Conservation (phyloP, 2,329 filamentous ascomycete genomes). For the Fusarium oxysporum region DNA sequence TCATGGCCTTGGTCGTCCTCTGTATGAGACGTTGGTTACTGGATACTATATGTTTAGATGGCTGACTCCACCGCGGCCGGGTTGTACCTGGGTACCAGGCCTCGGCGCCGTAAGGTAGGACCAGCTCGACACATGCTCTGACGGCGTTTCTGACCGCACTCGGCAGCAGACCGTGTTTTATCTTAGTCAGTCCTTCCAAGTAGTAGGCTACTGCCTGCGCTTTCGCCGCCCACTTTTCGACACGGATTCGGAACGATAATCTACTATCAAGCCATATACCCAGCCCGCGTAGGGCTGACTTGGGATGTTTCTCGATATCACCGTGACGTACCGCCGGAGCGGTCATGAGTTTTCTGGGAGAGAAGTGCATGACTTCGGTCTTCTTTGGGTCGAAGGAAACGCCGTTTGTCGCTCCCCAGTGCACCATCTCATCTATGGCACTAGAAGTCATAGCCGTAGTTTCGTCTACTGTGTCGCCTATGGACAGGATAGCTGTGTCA, state of each 20-base stretch:
- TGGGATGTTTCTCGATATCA: not conserved
- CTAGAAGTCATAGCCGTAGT: too few species aligned
- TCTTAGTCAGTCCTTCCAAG: not conserved
- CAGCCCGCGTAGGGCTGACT: not conserved
- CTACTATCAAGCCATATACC: not conserved
- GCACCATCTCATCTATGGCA: too few species aligned
- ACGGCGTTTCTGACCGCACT: not conserved
- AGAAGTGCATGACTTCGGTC: too few species aligned
- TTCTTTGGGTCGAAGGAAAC: too few species aligned
- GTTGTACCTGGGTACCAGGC: not conserved
- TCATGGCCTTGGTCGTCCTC: not conserved
- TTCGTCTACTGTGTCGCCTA: too few species aligned
- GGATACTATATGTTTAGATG: not conserved
- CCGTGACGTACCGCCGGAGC: not conserved
- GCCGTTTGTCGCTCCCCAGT: too few species aligned
- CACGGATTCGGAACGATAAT: not conserved
- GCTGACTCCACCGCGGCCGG: not conserved
- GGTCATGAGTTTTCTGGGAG: not conserved
- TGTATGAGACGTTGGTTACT: not conserved
- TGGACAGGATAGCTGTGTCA: too few species aligned
- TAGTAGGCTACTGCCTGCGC: not conserved
- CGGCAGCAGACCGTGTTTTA: not conserved
- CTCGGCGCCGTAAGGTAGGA: not conserved
- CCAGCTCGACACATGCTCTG: not conserved
- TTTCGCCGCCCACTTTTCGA: not conserved